Evolutionary conservation across 1,139 yeast genomes (phyloP).

Genomic region (Protomyces pachydermus): DNA sequence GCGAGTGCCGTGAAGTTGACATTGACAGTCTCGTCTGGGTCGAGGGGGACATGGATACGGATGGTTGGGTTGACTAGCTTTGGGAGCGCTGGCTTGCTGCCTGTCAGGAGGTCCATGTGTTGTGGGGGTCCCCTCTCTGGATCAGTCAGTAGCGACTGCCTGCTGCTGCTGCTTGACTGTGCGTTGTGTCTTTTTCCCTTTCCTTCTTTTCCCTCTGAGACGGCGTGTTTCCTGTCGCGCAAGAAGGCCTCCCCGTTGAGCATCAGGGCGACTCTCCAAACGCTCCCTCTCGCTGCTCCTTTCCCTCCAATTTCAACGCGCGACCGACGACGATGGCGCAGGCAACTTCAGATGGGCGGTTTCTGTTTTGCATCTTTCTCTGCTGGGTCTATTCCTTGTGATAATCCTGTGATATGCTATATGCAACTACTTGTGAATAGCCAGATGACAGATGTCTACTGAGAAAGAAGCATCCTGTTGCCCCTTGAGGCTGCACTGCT

Average conservation of each 20-base stretch:
- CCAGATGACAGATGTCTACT: no score
- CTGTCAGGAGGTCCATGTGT: constrained; percentile 17
- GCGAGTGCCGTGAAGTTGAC: constrained; percentile 74
- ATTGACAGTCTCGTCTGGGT: constrained; percentile 46
- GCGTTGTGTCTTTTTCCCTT: neutral
- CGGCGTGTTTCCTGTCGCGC: no score
- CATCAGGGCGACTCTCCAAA: no score
- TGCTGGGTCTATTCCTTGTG: no score
- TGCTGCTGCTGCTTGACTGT: neutral
- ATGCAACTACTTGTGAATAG: no score
- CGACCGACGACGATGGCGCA: neutral
- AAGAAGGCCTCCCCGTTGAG: no score
- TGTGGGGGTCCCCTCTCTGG: neutral
- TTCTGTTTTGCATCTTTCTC: no score
- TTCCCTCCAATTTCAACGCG: neutral
- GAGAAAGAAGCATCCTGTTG: no score
- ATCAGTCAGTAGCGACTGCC: neutral
- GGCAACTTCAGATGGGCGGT: no score
- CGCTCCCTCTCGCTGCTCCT: neutral
- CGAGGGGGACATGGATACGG: constrained; percentile 33
- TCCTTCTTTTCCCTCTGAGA: neutral
- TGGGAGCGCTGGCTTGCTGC: neutral
- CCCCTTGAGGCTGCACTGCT: no score
- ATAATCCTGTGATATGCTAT: no score
- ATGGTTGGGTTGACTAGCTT: constrained; percentile 29